These are phyloP conservation scores for Parmelia sp. DNA, from an alignment of 495 filamentous ascomycete species.

Conservation along the genomic window DNA sequence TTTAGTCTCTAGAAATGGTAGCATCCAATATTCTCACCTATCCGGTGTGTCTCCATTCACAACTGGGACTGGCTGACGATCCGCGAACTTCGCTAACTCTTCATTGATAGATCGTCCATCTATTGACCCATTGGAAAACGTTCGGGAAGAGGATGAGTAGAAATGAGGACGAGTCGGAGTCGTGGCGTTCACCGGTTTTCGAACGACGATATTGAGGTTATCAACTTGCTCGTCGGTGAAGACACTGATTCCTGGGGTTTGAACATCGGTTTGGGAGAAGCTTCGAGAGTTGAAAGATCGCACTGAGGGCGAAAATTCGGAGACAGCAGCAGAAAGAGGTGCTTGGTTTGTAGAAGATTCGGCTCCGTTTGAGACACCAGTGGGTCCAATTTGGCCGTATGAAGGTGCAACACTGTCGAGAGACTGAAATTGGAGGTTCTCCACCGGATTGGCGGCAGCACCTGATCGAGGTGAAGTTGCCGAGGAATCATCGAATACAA, in stretches of 20 bases:
- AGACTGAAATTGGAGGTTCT: slow-evolving; percentile 15
- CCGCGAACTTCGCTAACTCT: slow-evolving; percentile 29
- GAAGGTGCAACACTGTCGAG: slow-evolving; percentile 22
- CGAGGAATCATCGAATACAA: slow-evolving; percentile 17
- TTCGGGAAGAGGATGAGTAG: slow-evolving; percentile 39
- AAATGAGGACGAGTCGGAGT: slow-evolving; percentile 29
- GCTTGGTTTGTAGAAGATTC: slow-evolving; percentile 44
- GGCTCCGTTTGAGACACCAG: slow-evolving; percentile 33
- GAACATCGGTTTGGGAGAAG: slow-evolving; percentile 19
- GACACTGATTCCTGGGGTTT: slow-evolving; percentile 29
- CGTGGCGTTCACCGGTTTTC: slow-evolving; percentile 31
- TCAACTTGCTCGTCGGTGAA: slow-evolving; percentile 53
- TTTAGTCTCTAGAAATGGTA: slow-evolving; percentile 9
- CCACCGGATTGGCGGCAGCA: slow-evolving; percentile 6
- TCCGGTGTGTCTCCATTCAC: slow-evolving; percentile 29
- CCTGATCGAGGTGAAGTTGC: slow-evolving; percentile 18
- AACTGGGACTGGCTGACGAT: slow-evolving; percentile 27
- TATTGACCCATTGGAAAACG: slow-evolving; percentile 51
- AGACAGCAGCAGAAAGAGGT: slow-evolving; percentile 65
- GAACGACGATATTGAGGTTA: slow-evolving; percentile 42
- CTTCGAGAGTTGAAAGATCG: slow-evolving; percentile 23
- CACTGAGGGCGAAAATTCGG: slow-evolving; percentile 64
- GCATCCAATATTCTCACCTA: slow-evolving; percentile 27
- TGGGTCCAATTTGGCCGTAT: slow-evolving; percentile 6
- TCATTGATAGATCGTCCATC: slow-evolving; percentile 42